A percentile compares a stretch with the other conserved stretches of the same genome.
Conservation (phyloP, 345 rosid species). For the Salix brachista region DNA sequence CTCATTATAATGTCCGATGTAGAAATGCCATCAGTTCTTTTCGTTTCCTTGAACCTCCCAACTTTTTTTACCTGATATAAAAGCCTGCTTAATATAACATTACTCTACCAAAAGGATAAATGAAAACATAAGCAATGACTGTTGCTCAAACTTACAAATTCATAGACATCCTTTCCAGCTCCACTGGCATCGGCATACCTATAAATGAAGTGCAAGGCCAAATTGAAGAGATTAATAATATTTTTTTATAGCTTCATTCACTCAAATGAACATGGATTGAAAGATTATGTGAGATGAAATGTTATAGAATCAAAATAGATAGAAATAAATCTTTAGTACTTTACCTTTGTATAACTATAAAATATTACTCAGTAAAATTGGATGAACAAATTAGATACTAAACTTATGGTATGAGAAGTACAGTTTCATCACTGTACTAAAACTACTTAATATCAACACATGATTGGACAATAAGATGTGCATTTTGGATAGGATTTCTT, state of each 20-base stretch:
- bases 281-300: background rate
- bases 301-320: background rate
- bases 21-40: constrained; percentile 89
- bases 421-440: background rate
- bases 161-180: constrained; percentile 85
- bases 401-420: background rate
- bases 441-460: background rate
- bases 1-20: constrained; percentile 94
- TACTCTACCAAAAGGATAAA: background rate
- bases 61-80: constrained; percentile 64
- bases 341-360: background rate
- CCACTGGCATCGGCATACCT: constrained; percentile 95
- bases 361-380: background rate
- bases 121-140: constrained; percentile 8
- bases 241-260: background rate
- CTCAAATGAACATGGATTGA: background rate
- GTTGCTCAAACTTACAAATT: constrained; percentile 59
- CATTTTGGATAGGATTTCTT: constrained; percentile 17
- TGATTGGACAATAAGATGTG: background rate
- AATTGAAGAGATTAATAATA: background rate
- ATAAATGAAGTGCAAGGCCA: constrained; percentile 11
- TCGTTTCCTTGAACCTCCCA: constrained; percentile 87
- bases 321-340: background rate
- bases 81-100: constrained; percentile 18
- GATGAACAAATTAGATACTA: background rate